These are phyloP conservation scores for Scheffersomyces segobiensis DNA, from an alignment of 1,139 yeast species.

Conservation along the genomic window DNA sequence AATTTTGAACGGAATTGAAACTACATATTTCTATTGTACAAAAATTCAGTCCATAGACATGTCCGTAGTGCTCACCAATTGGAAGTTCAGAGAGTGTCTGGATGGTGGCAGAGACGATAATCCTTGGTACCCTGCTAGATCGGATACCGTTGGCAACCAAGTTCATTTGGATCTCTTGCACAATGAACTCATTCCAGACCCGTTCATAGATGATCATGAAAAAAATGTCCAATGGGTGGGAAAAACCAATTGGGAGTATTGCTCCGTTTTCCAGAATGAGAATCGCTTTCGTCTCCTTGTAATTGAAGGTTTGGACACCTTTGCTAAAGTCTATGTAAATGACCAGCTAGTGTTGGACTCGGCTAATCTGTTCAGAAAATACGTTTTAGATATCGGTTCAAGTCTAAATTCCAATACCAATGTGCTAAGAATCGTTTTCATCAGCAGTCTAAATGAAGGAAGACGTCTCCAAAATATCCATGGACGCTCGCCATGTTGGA, in stretches of 20 bases:
- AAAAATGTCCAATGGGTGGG: constrained; percentile 48
- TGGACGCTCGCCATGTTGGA: constrained; percentile 25
- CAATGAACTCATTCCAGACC: constrained; percentile 36
- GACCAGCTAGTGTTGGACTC: constrained; percentile 29
- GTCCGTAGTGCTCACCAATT: not conserved
- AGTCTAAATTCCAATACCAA: constrained; percentile 8
- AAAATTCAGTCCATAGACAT: not conserved
- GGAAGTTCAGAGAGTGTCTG: not conserved
- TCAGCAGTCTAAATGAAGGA: constrained; percentile 21
- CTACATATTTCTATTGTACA: not conserved
- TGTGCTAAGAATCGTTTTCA: constrained; percentile 20
- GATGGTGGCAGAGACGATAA: not conserved
- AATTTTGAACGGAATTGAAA: not conserved
- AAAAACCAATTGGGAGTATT: constrained; percentile 43
- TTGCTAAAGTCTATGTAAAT: constrained; percentile 39
- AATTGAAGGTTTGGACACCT: constrained; percentile 49
- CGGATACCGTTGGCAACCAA: not conserved
- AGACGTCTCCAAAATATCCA: constrained; percentile 20
- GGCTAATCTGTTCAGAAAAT: constrained; percentile 38
- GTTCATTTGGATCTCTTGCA: not conserved
- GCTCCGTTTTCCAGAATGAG: constrained; percentile 11
- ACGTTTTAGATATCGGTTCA: constrained; percentile 10
- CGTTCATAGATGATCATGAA: constrained; percentile 43
- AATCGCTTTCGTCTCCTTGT: constrained; percentile 17
- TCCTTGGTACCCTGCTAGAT: not conserved